phyloP scores from a whole-genome alignment of 495 filamentous ascomycete species.

The Hypoxylon cercidicola region DNA sequence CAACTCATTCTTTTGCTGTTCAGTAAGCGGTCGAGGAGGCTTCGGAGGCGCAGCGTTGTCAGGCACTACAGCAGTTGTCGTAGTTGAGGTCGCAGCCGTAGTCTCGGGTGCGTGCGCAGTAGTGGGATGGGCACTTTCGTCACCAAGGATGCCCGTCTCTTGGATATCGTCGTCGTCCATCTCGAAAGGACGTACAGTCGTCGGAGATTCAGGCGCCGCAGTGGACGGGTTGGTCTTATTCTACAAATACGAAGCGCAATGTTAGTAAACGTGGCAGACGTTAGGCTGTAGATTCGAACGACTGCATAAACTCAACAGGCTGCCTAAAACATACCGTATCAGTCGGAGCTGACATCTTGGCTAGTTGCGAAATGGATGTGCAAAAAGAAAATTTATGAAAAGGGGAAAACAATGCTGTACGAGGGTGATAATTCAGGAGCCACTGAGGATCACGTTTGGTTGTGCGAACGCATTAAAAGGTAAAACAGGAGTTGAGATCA shows the following conservation, averaged over 20 bases:
- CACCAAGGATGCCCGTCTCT: slow-evolving; percentile 63
- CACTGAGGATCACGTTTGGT: slow-evolving; percentile 10
- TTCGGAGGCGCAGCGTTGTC: slow-evolving; percentile 76
- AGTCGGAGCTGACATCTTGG: slow-evolving; percentile 55
- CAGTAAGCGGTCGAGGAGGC: slow-evolving; percentile 85
- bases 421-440: slow-evolving; percentile 6
- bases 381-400: slow-evolving; percentile 2
- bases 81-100: slow-evolving; percentile 52
- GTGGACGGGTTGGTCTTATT: slow-evolving; percentile 50
- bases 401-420: slow-evolving; percentile 8
- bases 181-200: slow-evolving; percentile 82
- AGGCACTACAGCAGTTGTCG: slow-evolving; percentile 39
- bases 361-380: not conserved
- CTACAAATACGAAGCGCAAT: slow-evolving; percentile 15
- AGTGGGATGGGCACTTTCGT: slow-evolving; percentile 50
- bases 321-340: slow-evolving; percentile 50
- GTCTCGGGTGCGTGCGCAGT: slow-evolving; percentile 28
- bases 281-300: not conserved
- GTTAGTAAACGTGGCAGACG: slow-evolving; percentile 8
- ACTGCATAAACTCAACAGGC: slow-evolving; percentile 28
- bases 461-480: slow-evolving; percentile 11
- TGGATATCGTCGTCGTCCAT: slow-evolving; percentile 86
- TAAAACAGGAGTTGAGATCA: slow-evolving; percentile 28
- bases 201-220: slow-evolving; percentile 77
- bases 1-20: slow-evolving; percentile 83